Evolutionary conservation across 1,139 yeast species (phyloP), one percentile per base, ranked within the genome.

Genomic region (Kurtzmaniella natalensis): DNA sequence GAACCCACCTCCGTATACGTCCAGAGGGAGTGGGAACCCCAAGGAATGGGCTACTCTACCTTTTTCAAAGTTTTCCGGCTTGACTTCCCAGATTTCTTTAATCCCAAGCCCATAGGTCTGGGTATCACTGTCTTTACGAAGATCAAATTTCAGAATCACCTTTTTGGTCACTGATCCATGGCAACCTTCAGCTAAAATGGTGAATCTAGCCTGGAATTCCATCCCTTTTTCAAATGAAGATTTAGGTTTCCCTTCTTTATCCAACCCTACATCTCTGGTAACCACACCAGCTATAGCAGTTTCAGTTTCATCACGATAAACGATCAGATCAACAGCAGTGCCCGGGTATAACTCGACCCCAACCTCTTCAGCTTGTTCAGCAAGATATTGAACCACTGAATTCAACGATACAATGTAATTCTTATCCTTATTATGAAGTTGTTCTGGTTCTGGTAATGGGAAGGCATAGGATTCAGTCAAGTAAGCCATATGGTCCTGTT

Each of bases 31-130:
- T n/a, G 98, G 98, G 52, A 70, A 87, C 2, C 98, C 98, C 70
- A 92, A 64, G 1, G 94, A 70, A 55, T 92, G 98, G 1, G 83
- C 79, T n/a, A 86, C 92, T 42, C 64, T 77, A 0, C 98, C 98
- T 45, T 73, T 72, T 37, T 77, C 70, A 63, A 86, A 89, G 42
- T 85, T 84, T 35, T 79, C 86, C 9, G 92, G 88, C 25, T 72
- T 68, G n/a, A 92, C 95, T 57, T 89, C 92, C 98, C 98, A 92
- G 5, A 92, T 94, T 59, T 92, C 98, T 58, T 92, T 92, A 39
- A 92, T 75, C 21, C 98, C 98, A 25, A 92, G 57, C 10, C 98
- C 98, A 57, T 92, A 92, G 0, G 97, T 88, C 61, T 92, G 98
- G 4, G 83, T 80, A 41, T 81, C 78, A 22, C 72, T 62, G 34